Evolutionary conservation across 192 early-diverging fungal species (phyloP).

Genomic region (Coemansia sp.): DNA sequence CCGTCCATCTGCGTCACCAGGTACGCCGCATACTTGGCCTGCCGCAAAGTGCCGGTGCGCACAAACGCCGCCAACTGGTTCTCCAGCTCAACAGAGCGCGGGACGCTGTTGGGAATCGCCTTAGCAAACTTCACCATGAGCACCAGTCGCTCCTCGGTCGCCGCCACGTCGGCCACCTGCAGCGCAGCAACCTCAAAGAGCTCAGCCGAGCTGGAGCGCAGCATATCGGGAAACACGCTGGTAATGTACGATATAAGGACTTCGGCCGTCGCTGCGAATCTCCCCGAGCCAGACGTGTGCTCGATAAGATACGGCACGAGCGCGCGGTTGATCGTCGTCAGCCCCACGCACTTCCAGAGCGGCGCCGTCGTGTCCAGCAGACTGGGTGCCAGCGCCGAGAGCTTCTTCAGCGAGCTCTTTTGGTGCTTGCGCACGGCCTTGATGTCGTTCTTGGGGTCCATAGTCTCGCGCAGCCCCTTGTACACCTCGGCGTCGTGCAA

Average conservation of each 20-base stretch:
- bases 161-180: constrained; percentile 1
- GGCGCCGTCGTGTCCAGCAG: constrained; percentile 72
- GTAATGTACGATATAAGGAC: constrained; percentile 30
- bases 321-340: constrained; percentile 75
- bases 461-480: constrained; percentile 67
- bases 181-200: constrained; percentile 42
- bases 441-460: constrained; percentile 71
- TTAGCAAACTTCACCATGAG: constrained; percentile 76
- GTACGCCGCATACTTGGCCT: constrained; percentile 75
- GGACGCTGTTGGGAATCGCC: constrained; percentile 60
- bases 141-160: constrained; percentile 32
- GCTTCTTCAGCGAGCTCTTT: constrained; percentile 68
- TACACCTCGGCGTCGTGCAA: constrained; percentile 70
- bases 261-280: constrained; percentile 23
- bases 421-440: constrained; percentile 74
- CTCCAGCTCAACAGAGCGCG: constrained; percentile 28
- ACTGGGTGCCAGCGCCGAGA: constrained; percentile 65
- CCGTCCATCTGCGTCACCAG: constrained; percentile 67
- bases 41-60: constrained; percentile 58
- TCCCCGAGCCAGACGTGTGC: constrained; percentile 30
- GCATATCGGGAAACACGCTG: constrained; percentile 48
- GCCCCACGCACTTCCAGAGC: constrained; percentile 73
- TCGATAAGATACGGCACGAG: constrained; percentile 60
- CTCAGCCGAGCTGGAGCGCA: constrained; percentile 29
- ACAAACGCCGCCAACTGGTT: constrained; percentile 55